Evolutionary conservation across 192 early-diverging fungal genomes (phyloP), one percentile per base, ranked within the genome.

Genomic region (Funneliformis mosseae): DNA sequence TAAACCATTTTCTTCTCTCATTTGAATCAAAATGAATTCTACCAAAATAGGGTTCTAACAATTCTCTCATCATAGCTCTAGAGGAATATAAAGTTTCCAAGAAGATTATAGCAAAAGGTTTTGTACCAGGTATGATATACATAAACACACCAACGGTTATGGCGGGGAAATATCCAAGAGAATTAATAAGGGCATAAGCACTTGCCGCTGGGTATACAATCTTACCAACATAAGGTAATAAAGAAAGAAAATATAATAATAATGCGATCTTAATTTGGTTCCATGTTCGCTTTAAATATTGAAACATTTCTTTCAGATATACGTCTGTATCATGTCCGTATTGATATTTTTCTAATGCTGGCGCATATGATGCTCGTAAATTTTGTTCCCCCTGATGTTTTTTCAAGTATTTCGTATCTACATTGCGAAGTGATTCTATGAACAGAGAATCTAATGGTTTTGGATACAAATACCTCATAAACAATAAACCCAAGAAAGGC

Each of bases 31-130:
- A 85, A 1, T 82, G 77, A 70, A 90, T 80, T 25, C 89, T 74
- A 38, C 84, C 83, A 83, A 92, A 92, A 81, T 90, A 92, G n/a
- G 91, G 91, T 48, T 90, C 91, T 46, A 92, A 60, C 21, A 92
- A 77, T 82, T 92, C 91, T 21, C 91, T 85, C 68, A 85, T 90
- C 59, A 92, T 76, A 2, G 85, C 78, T 42, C 90, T 82, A 80
- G 87, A 87, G 28, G 84, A 86, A 79, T 90, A 83, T 67, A 90
- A 85, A 2, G 85, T 86, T 68, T 88, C 83, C 18, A 92, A 74
- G 80, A 86, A 86, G 33, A 86, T 66, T 12, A 84, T 77, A 6
- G 85, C 81, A 64, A 86, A 67, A 27, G 76, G 77, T 80, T 86
- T 84, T 43, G 85, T 84, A 16, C 77, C 77, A 2, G 77, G 77